Percentiles rank a stretch among this genome's conserved stretches.
Conservation (phyloP, 352 stramenopile genomes). For the Phytophthora kernoviae region DNA sequence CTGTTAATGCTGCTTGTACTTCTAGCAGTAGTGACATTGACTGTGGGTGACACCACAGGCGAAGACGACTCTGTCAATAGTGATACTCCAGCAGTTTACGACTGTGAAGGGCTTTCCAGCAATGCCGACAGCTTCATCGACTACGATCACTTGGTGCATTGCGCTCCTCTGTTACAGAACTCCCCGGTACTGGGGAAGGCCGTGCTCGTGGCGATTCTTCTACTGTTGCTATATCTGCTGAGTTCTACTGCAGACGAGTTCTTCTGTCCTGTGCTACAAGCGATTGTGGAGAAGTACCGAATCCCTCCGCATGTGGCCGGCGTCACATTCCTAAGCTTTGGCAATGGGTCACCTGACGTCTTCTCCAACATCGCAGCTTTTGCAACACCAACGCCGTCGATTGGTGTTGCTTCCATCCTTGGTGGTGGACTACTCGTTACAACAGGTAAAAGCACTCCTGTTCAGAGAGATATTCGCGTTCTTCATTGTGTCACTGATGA, state of each 20-base stretch:
- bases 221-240: slow-evolving; percentile 74
- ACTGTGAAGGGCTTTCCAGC: slow-evolving; percentile 34
- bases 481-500: too few species aligned
- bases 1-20: slow-evolving; percentile 18
- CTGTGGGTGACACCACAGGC: not conserved
- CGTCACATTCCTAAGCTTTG: slow-evolving; percentile 84
- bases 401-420: slow-evolving; percentile 72
- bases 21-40: slow-evolving; percentile 6
- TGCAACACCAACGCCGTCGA: slow-evolving; percentile 60
- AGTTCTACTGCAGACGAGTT: slow-evolving; percentile 86
- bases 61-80: slow-evolving; percentile 7
- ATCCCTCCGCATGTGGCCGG: slow-evolving; percentile 76
- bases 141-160: slow-evolving; percentile 72
- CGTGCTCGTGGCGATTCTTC: slow-evolving; percentile 51
- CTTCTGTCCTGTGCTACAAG: slow-evolving; percentile 77
- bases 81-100: slow-evolving; percentile 17
- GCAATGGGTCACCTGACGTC: slow-evolving; percentile 78
- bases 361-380: slow-evolving; percentile 86
- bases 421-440: slow-evolving; percentile 74
- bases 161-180: slow-evolving; percentile 44
- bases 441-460: slow-evolving; percentile 35
- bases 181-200: slow-evolving; percentile 45
- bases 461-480: not conserved
- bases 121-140: slow-evolving; percentile 57
- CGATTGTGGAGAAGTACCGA: slow-evolving; percentile 78